These are phyloP conservation scores for Caryocar brasiliense DNA, from an alignment of 441 rosid species.

Conservation along the genomic window DNA sequence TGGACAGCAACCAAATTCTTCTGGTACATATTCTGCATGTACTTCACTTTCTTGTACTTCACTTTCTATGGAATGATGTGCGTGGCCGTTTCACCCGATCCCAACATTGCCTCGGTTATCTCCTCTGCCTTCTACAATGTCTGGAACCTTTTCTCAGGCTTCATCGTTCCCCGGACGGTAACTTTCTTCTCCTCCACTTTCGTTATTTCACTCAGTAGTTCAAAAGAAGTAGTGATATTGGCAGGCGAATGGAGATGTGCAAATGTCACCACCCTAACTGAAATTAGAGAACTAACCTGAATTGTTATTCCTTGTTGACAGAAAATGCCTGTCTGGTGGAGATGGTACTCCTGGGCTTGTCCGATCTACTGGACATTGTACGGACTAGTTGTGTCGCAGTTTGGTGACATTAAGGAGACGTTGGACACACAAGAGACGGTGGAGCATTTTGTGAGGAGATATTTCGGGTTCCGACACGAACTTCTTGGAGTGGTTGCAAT, in stretches of 20 bases:
- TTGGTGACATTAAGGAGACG: conserved; percentile 20
- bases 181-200: neutral
- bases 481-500: conserved; percentile 34
- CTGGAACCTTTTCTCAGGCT: conserved; percentile 71
- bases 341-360: conserved; percentile 46
- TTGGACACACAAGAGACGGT: conserved; percentile 16
- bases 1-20: conserved; percentile 53
- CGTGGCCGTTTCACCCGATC: conserved; percentile 59
- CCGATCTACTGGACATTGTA: conserved; percentile 49
- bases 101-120: conserved; percentile 45
- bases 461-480: conserved; percentile 31
- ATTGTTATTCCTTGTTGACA: conserved; percentile 5
- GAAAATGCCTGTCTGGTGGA: conserved; percentile 55
- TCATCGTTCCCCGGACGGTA: conserved; percentile 60
- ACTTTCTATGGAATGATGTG: conserved; percentile 70
- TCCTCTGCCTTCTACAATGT: conserved; percentile 42
- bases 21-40: conserved; percentile 65
- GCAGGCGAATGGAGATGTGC: too few species aligned
- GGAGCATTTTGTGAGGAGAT: conserved; percentile 15
- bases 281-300: too few species aligned
- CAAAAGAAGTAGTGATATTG: too few species aligned
- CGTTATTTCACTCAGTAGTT: too few species aligned
- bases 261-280: too few species aligned
- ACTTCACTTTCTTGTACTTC: conserved; percentile 58
- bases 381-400: conserved; percentile 39